Percentiles rank a stretch among this genome's conserved stretches.
phyloP scores from a whole-genome alignment of 2,329 filamentous ascomycete species.

The Talaromyces sp. region DNA sequence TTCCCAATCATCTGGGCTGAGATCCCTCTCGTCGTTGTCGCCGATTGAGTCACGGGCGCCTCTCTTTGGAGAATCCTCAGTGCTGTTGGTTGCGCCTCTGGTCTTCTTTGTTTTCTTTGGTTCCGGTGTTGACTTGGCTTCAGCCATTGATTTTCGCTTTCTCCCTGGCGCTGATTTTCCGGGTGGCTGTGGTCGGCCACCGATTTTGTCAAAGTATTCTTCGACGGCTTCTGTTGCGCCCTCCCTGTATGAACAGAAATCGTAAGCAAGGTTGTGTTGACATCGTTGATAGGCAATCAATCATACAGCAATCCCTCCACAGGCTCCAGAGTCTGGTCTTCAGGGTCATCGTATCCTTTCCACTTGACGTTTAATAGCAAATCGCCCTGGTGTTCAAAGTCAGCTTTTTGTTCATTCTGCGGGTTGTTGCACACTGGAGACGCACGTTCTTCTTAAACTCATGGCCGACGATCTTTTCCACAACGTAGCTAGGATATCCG shows the following conservation, averaged over 20 bases:
- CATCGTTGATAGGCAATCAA: not conserved
- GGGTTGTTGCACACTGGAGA: not conserved
- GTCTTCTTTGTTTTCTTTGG: conserved; percentile 20
- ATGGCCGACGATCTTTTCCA: conserved; percentile 36
- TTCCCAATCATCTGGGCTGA: conserved; percentile 13
- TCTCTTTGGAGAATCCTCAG: conserved; percentile 13
- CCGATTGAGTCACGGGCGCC: not conserved
- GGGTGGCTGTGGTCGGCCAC: conserved; percentile 34
- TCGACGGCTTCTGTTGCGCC: conserved; percentile 34
- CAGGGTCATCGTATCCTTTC: conserved; percentile 39
- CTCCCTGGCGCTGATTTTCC: conserved; percentile 14
- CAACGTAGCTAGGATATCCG: conserved; percentile 27
- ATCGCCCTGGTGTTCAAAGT: conserved; percentile 22
- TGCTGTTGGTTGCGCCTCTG: conserved; percentile 16
- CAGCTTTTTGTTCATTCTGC: not conserved
- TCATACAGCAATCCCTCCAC: conserved; percentile 39
- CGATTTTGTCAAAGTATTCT: conserved; percentile 37
- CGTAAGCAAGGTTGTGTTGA: conserved; percentile 13
- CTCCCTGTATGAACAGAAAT: conserved; percentile 19
- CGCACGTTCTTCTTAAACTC: conserved; percentile 31
- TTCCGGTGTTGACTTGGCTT: conserved; percentile 21
- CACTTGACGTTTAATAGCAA: conserved; percentile 41
- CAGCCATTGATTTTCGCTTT: conserved; percentile 29
- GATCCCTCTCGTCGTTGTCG: conserved; percentile 13
- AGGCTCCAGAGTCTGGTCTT: conserved; percentile 42